Evolutionary conservation across 2,329 filamentous ascomycete species (phyloP).

Genomic region (Teratosphaeriaceae sp.): DNA sequence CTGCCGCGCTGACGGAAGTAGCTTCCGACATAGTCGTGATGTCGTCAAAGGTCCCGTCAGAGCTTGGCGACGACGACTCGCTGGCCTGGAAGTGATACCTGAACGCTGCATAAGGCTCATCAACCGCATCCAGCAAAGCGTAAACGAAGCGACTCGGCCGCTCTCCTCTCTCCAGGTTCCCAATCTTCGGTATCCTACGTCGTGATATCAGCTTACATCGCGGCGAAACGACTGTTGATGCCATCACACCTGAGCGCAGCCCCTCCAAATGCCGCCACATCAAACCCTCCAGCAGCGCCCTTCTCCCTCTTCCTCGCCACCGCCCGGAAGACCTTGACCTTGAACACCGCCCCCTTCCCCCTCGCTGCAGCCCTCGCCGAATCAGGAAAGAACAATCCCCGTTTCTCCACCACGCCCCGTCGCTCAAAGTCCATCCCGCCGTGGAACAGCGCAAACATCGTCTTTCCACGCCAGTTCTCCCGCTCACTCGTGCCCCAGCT

Average conservation of each 20-base stretch:
- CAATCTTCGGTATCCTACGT: conserved; percentile 6
- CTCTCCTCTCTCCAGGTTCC: conserved; percentile 29
- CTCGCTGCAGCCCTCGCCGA: conserved; percentile 11
- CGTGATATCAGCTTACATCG: no score
- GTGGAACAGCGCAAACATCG: conserved; percentile 39
- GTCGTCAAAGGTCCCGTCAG: no score
- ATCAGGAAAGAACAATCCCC: conserved; percentile 33
- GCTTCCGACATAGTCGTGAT: no score
- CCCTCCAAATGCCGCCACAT: conserved; percentile 2
- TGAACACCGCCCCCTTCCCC: conserved; percentile 22
- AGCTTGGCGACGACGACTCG: no score
- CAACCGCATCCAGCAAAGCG: conserved; percentile 42
- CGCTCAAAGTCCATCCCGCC: conserved; percentile 24
- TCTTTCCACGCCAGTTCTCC: conserved; percentile 38
- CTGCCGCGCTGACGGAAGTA: no score
- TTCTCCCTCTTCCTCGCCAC: conserved; percentile 33
- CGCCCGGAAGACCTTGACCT: conserved; percentile 37
- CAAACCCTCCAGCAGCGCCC: conserved; percentile 19
- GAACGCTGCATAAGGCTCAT: conserved; percentile 43
- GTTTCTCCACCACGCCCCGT: conserved; percentile 33
- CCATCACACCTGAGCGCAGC: conserved; percentile 19
- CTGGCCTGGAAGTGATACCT: conserved; percentile 24
- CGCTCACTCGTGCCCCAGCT: conserved; percentile 40
- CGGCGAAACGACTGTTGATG: no score
- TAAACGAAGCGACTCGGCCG: conserved; percentile 43